A percentile compares a stretch with the other conserved stretches of the same genome.
Evolutionary conservation across 2,329 filamentous ascomycete genomes (phyloP).

Genomic region (Fusarium staphyleae): DNA sequence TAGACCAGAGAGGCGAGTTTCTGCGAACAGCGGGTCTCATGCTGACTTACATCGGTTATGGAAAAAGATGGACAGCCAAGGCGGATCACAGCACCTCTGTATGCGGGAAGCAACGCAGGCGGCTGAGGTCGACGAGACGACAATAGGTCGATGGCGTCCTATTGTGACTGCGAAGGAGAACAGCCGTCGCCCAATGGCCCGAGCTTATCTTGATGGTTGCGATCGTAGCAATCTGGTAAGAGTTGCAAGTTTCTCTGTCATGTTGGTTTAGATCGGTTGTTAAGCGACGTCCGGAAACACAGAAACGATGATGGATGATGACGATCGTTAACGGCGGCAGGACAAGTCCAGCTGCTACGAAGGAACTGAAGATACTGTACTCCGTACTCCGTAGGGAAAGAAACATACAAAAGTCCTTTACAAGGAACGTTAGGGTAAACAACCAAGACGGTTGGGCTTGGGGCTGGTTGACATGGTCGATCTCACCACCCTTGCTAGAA

Average conservation of each 20-base stretch:
- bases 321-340: constrained; percentile 1
- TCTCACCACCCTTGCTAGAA: constrained; percentile 34
- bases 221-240: constrained; percentile 1
- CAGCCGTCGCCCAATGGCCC: constrained; percentile 11
- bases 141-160: constrained; percentile 14
- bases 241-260: not conserved
- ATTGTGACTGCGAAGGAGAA: constrained; percentile 13
- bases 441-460: constrained; percentile 15
- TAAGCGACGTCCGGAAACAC: not conserved
- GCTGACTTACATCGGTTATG: constrained; percentile 1
- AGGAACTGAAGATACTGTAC: constrained; percentile 16
- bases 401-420: constrained; percentile 25
- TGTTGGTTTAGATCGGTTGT: not conserved
- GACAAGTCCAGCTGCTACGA: constrained; percentile 21
- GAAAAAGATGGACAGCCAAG: not conserved
- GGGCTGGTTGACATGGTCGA: constrained; percentile 25
- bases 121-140: constrained; percentile 18
- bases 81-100: not conserved
- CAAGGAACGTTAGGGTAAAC: constrained; percentile 10
- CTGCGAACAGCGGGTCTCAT: not conserved
- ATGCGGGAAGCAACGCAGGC: constrained; percentile 11
- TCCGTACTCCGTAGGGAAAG: no score
- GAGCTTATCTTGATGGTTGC: constrained; percentile 2
- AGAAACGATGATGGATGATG: constrained; percentile 1
- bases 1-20: not conserved